phyloP scores from a whole-genome alignment of 257 asterid species.

The Cinchona pubescens region DNA sequence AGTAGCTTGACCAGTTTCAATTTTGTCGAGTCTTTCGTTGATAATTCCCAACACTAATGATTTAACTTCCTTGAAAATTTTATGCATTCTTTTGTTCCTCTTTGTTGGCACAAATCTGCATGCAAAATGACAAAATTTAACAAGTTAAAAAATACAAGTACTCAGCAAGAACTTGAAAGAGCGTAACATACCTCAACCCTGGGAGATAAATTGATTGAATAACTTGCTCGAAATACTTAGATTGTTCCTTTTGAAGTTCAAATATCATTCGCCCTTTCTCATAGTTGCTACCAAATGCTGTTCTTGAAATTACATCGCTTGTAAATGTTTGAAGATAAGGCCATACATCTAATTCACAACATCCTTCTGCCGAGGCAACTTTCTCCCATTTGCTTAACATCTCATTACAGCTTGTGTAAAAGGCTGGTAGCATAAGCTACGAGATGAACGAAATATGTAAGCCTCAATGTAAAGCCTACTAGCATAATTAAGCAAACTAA shows the following conservation, averaged over 20 bases:
- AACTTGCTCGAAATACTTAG: conserved; percentile 19
- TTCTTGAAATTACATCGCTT: conserved; percentile 54
- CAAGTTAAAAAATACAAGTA: neutral
- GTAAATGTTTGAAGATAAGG: conserved; percentile 53
- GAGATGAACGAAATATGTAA: too few relatives aligned
- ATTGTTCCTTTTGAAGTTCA: conserved; percentile 53
- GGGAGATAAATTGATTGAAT: conserved; percentile 33
- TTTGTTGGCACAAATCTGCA: conserved; percentile 50
- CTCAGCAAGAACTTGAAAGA: neutral
- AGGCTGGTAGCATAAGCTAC: conserved; percentile 52
- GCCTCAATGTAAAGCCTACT: too few relatives aligned
- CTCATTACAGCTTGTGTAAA: conserved; percentile 46
- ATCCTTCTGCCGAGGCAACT: conserved; percentile 23
- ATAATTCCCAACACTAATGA: conserved; percentile 34
- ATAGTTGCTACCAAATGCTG: conserved; percentile 64
- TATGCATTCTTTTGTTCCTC: conserved; percentile 37
- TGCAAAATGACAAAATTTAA: neutral
- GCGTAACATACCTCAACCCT: conserved; percentile 32
- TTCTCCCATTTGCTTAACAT: conserved; percentile 60
- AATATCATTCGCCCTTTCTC: conserved; percentile 57
- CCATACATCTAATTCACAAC: conserved; percentile 54
- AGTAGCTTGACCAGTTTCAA: conserved; percentile 38
- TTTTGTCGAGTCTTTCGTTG: conserved; percentile 31
- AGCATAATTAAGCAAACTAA: neutral
- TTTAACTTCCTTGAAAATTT: conserved; percentile 36